phyloP scores from a whole-genome alignment of 495 filamentous ascomycete genomes.

The Podospora comata region DNA sequence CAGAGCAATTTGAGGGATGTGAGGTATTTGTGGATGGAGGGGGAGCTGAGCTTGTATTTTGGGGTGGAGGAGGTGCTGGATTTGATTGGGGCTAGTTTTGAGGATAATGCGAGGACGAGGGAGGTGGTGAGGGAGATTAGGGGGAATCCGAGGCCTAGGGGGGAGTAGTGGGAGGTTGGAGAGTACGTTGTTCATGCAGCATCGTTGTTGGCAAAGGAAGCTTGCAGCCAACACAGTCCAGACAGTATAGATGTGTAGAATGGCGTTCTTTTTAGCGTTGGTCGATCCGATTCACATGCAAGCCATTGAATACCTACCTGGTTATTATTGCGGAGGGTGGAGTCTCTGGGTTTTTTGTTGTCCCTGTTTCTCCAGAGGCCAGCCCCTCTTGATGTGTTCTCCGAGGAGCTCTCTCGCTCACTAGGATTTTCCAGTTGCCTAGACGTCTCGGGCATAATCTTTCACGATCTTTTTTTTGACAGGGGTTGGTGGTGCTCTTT shows the following conservation, averaged over 20 bases:
- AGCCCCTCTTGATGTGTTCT: neutral
- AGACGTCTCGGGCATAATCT: too few relatives aligned
- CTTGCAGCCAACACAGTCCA: neutral
- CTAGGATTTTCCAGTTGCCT: too few relatives aligned
- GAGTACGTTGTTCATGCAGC: neutral
- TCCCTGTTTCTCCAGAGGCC: too few relatives aligned
- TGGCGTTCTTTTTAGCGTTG: neutral
- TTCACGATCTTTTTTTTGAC: too few relatives aligned
- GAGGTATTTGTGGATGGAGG: slow-evolving; percentile 81
- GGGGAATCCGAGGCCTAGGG: slow-evolving; percentile 39
- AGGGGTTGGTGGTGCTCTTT: too few relatives aligned
- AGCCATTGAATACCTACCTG: neutral
- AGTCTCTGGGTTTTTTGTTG: too few relatives aligned
- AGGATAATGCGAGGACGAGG: slow-evolving; percentile 75
- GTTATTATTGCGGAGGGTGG: too few relatives aligned
- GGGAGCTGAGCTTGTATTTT: slow-evolving; percentile 80
- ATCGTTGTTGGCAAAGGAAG: neutral
- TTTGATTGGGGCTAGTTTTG: slow-evolving; percentile 83
- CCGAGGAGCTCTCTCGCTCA: neutral
- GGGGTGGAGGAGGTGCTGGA: slow-evolving; percentile 81
- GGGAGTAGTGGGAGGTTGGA: neutral
- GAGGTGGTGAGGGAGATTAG: slow-evolving; percentile 77
- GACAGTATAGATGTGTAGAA: neutral
- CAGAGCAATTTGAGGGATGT: slow-evolving; percentile 89
- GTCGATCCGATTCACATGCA: neutral